Evolutionary conservation across 2,329 filamentous ascomycete species (phyloP).

Genomic region (Xylaria arbuscula): DNA sequence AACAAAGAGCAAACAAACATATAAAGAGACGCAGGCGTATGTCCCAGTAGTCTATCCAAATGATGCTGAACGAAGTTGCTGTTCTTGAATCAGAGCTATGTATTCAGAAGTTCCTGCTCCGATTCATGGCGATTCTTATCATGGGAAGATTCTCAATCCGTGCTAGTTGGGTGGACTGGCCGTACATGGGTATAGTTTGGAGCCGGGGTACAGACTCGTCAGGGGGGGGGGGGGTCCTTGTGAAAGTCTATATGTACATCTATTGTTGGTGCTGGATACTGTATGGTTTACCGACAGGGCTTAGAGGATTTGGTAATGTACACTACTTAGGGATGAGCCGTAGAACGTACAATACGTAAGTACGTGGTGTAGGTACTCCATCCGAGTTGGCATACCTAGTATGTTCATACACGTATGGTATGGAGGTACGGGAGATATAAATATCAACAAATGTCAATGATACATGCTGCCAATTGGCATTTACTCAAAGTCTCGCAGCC

Average conservation of each 20-base stretch:
- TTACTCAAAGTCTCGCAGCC: conserved; percentile 30
- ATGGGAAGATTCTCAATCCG: conserved; percentile 42
- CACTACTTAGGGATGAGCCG: conserved; percentile 37
- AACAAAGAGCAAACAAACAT: conserved; percentile 2
- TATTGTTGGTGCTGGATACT: conserved; percentile 43
- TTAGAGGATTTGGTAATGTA: conserved; percentile 48
- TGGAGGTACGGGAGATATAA: conserved; percentile 13
- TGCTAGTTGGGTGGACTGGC: conserved; percentile 44
- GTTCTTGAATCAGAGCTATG: conserved; percentile 32
- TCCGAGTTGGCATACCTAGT: background rate
- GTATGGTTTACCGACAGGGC: conserved; percentile 45
- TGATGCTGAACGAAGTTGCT: conserved; percentile 40
- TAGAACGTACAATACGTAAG: conserved; percentile 32
- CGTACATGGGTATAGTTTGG: conserved; percentile 48
- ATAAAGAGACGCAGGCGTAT: conserved; percentile 4
- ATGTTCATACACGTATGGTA: background rate
- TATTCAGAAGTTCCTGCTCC: conserved; percentile 26
- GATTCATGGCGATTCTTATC: conserved; percentile 47
- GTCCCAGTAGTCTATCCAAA: conserved; percentile 13
- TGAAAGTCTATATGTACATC: conserved; percentile 38
- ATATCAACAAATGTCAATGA: conserved; percentile 14
- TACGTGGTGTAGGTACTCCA: conserved; percentile 12
- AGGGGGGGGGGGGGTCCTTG: conserved; percentile 47
- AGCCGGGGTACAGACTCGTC: conserved; percentile 49
- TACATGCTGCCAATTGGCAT: conserved; percentile 22